Base-by-base conservation (phyloP, 148 eudicot genomes). In the Nepenthes gracilis region DNA sequence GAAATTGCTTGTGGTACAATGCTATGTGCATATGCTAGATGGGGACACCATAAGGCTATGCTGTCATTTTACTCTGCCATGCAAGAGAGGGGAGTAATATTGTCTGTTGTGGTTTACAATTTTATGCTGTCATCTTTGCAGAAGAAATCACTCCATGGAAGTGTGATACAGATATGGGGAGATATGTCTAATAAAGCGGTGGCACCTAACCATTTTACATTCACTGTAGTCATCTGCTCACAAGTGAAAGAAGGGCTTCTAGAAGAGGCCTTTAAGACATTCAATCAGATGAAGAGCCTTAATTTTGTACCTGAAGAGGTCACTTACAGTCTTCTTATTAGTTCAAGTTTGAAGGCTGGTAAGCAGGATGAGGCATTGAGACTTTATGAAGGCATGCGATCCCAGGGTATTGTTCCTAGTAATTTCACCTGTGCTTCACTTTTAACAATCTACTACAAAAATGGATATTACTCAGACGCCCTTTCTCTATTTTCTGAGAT, bases 1-100 rank as follows among this genome's bases (percentile, higher is more conserved):
- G 98, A 88, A 67, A 75, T 92, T 70, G 98, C 98, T 47, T 85
- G 88, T 80, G 96, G 98, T 58, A 92, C 98, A 64, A 82, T 92
- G 98, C 59, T 92, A 60, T 92, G 98, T 67, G 72, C 94, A 12
- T 92, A 92, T 80, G 96, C 96, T 69, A 74, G 83, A 70, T 92
- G 98, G 98, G 94, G 96, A 43, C 88, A 83, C 48, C 94, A 85
- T 74, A 83, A 77, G 70, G 77, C 94, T 65, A 92, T 92, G 98
- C 55, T 88, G 52, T 68, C 88, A n/a, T 92, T 92, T 70, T 92
- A 88, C 78, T 75, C 85, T 8, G 94, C 91, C 70, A 78, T 88
- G 43, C 79, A 77, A 61, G 86, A 88, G 63, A 72, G 94, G 68
- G 85, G 77, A 23, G 75, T 92, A n/a, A 23, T 71, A 34, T 94